Percentiles rank a stretch among this genome's conserved stretches.
These are phyloP conservation scores for Xylariaceae sp. DNA, from an alignment of 2,329 filamentous ascomycete genomes.

Conservation along the genomic window DNA sequence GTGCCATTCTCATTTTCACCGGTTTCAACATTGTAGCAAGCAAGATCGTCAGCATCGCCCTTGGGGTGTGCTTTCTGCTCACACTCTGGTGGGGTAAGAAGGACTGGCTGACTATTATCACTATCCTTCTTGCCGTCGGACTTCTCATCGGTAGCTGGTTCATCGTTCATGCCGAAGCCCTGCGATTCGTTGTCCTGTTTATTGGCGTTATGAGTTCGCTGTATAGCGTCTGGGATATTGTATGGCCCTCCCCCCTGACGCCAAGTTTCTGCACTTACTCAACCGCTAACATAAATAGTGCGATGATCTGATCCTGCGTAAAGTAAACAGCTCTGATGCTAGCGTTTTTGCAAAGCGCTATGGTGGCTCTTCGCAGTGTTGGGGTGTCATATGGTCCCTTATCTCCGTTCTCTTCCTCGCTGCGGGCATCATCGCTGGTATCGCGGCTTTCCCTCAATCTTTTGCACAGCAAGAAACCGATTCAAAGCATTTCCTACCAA, in stretches of 20 bases:
- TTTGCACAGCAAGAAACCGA: conserved; percentile 72
- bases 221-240: conserved; percentile 84
- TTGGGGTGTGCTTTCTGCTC: conserved; percentile 78
- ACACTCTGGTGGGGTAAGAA: conserved; percentile 82
- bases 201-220: conserved; percentile 83
- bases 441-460: conserved; percentile 77
- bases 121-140: conserved; percentile 72
- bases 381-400: conserved; percentile 80
- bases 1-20: conserved; percentile 78
- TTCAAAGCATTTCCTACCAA: conserved; percentile 67
- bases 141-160: conserved; percentile 80
- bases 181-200: conserved; percentile 78
- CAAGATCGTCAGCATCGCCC: conserved; percentile 77
- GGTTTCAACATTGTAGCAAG: conserved; percentile 83
- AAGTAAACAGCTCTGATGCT: conserved; percentile 81
- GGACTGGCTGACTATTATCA: conserved; percentile 79
- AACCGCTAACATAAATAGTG: conserved; percentile 52
- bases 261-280: not conserved
- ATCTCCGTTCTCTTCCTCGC: conserved; percentile 76
- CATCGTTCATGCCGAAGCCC: conserved; percentile 74
- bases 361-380: conserved; percentile 80
- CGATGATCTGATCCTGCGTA: conserved; percentile 80
- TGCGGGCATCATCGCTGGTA: conserved; percentile 74
- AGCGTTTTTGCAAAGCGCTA: conserved; percentile 81
- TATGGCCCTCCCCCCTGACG: conserved; percentile 42